Evolutionary conservation across 352 stramenopile genomes (phyloP).

Genomic region (Pythium volutum): DNA sequence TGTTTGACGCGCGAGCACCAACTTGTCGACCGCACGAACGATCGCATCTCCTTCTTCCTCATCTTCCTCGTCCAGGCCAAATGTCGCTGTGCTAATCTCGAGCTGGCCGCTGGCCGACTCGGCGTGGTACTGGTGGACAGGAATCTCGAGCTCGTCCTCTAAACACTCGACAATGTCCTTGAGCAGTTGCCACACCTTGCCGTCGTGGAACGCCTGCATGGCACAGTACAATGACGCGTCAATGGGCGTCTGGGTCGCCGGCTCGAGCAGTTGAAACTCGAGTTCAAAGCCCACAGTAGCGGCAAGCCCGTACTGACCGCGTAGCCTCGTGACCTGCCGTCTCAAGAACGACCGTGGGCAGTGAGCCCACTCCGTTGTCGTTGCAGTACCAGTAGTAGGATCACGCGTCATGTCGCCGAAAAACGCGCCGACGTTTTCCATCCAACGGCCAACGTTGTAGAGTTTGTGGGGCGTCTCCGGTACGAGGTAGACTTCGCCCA

Average conservation of each 20-base stretch:
- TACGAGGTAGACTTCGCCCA: slow-evolving; percentile 22
- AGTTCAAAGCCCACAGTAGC: slow-evolving; percentile 32
- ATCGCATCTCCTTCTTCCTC: neutral
- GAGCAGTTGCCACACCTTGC: slow-evolving; percentile 23
- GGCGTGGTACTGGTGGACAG: slow-evolving; percentile 33
- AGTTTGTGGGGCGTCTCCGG: slow-evolving; percentile 4
- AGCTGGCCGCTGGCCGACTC: slow-evolving; percentile 32
- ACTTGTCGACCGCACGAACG: slow-evolving; percentile 25
- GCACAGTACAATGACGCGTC: slow-evolving; percentile 31
- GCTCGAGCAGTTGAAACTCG: slow-evolving; percentile 29
- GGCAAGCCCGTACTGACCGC: neutral
- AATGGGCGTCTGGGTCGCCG: slow-evolving; percentile 1
- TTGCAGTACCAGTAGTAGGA: neutral
- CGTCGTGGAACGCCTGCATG: slow-evolving; percentile 24
- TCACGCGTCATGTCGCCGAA: slow-evolving; percentile 29
- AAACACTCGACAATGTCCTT: slow-evolving; percentile 26
- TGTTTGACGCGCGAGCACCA: slow-evolving; percentile 27
- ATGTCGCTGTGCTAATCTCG: slow-evolving; percentile 33
- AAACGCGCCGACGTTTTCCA: slow-evolving; percentile 13
- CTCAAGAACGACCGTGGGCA: slow-evolving; percentile 30
- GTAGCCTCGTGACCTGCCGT: slow-evolving; percentile 14
- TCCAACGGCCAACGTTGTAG: slow-evolving; percentile 21
- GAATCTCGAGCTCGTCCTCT: slow-evolving; percentile 23
- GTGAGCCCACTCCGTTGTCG: slow-evolving; percentile 19
- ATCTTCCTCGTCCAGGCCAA: slow-evolving; percentile 1